Conservation (phyloP, 306 rosid genomes). For the Quercus rubra region DNA sequence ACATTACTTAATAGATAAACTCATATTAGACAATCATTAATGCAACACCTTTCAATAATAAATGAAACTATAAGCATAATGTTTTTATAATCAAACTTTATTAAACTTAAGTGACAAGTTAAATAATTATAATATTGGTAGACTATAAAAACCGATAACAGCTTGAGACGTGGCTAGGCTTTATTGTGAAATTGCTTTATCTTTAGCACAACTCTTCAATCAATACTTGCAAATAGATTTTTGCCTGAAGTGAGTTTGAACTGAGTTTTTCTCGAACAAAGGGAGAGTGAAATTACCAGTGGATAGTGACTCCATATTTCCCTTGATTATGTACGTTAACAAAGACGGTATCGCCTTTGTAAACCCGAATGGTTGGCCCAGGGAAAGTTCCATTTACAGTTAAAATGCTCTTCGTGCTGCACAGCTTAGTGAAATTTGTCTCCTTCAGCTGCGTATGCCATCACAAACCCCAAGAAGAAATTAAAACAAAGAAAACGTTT, state of each 20-base stretch:
- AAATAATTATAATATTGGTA: too few species aligned
- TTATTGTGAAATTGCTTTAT: too few species aligned
- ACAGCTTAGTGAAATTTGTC: slow-evolving; percentile 19
- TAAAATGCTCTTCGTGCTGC: slow-evolving; percentile 29
- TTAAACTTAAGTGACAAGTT: accelerated
- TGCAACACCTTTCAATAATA: too few species aligned
- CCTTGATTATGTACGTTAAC: slow-evolving; percentile 8
- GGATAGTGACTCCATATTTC: slow-evolving; percentile 7
- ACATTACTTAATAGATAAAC: too few species aligned
- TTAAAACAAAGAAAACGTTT: not conserved
- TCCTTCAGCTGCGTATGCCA: not conserved
- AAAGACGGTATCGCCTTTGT: slow-evolving; percentile 13
- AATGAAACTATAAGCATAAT: too few species aligned
- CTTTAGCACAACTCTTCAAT: too few species aligned
- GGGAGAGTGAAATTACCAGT: not conserved
- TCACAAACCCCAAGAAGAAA: not conserved
- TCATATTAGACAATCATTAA: too few species aligned
- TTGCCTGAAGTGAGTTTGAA: too few species aligned
- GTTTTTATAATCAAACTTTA: too few species aligned
- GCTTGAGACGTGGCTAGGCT: too few species aligned
- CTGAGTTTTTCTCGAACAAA: not conserved
- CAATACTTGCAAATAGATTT: too few species aligned
- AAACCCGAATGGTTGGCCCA: slow-evolving; percentile 21
- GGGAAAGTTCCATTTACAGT: slow-evolving; percentile 35
- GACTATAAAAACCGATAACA: too few species aligned